Conservation (phyloP, 1,139 yeast genomes). For the Debaryomyces sp. region DNA sequence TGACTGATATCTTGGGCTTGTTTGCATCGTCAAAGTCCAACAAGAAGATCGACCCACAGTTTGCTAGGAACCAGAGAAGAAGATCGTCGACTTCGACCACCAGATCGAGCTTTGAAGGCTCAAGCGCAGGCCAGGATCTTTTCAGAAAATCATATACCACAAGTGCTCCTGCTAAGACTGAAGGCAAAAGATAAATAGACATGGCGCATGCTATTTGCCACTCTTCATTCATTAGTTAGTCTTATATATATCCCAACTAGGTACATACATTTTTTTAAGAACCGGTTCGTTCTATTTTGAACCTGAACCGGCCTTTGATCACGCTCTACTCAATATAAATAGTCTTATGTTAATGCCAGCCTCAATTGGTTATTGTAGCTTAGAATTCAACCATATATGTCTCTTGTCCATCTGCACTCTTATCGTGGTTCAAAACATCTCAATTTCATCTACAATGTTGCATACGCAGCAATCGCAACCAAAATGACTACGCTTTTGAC, state of each 20-base stretch:
- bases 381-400: no score
- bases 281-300: not conserved
- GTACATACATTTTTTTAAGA: slow-evolving; percentile 1
- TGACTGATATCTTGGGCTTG: slow-evolving; percentile 83
- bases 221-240: not conserved
- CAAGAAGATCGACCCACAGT: slow-evolving; percentile 71
- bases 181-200: slow-evolving; percentile 6
- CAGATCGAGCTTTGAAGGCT: slow-evolving; percentile 38
- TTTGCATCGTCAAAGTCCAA: slow-evolving; percentile 74
- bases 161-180: slow-evolving; percentile 8
- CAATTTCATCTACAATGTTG: not conserved
- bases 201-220: not conserved
- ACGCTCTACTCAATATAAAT: not conserved
- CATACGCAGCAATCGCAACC: not conserved
- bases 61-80: slow-evolving; percentile 87
- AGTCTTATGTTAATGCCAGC: not conserved
- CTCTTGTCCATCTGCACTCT: no score
- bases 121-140: slow-evolving; percentile 13
- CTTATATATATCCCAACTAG: slow-evolving; percentile 2
- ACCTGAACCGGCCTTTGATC: not conserved
- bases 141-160: slow-evolving; percentile 17
- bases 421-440: not conserved
- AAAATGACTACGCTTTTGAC: not conserved
- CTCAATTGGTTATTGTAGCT: no score
- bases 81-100: slow-evolving; percentile 58